A percentile compares a stretch with the other conserved stretches of the same genome.
phyloP scores from a whole-genome alignment of 345 rosid genomes.

The Streptanthus diversifolius region DNA sequence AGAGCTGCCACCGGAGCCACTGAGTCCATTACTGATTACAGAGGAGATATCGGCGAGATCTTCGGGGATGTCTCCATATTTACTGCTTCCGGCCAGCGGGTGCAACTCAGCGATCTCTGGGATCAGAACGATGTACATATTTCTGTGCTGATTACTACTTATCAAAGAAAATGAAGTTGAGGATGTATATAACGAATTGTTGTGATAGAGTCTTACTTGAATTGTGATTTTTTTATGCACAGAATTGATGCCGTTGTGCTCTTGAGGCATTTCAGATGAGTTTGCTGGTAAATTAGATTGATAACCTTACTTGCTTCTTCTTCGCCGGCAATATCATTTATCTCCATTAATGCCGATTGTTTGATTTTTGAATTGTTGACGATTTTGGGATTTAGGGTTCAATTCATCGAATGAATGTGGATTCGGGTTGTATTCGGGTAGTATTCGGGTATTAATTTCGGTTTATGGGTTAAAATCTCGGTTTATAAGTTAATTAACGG shows the following conservation, averaged over 20 bases:
- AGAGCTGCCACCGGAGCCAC: slow-evolving; percentile 43
- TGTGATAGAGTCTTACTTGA: not conserved
- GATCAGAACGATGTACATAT: slow-evolving; percentile 67
- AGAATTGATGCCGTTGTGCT: slow-evolving; percentile 84
- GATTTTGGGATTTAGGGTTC: too few relatives aligned
- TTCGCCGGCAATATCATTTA: too few relatives aligned
- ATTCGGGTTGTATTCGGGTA: too few relatives aligned
- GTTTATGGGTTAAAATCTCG: too few relatives aligned
- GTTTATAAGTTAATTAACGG: too few relatives aligned
- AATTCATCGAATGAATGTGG: too few relatives aligned
- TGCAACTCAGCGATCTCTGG: slow-evolving; percentile 73
- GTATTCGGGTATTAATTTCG: too few relatives aligned
- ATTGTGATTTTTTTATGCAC: not conserved
- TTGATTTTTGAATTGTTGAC: too few relatives aligned
- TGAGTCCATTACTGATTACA: slow-evolving; percentile 17
- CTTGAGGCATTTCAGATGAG: slow-evolving; percentile 84
- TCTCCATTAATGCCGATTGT: too few relatives aligned
- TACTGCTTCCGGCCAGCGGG: slow-evolving; percentile 58
- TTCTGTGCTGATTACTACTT: not conserved
- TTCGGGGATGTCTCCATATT: slow-evolving; percentile 62
- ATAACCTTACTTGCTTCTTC: too few relatives aligned
- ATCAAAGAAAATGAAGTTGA: not conserved
- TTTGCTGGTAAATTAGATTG: slow-evolving; percentile 58
- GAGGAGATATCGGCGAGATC: slow-evolving; percentile 37
- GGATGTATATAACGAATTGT: not conserved